phyloP scores from a whole-genome alignment of 192 early-diverging fungal genomes.

The Endogone sp. region DNA sequence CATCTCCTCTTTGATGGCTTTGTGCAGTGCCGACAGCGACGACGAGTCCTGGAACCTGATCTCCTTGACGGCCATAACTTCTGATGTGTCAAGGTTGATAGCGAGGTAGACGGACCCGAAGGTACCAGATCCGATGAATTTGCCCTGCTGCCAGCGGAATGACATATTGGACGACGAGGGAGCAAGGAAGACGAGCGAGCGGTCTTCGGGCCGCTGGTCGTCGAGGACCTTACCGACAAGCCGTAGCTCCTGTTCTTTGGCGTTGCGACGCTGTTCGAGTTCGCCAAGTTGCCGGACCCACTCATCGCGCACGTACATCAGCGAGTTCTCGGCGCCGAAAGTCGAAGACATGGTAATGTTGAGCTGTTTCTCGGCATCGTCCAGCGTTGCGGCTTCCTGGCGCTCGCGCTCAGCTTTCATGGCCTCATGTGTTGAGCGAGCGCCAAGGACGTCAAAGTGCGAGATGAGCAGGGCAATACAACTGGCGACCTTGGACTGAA shows the following conservation, averaged over 20 bases:
- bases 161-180: slow-evolving; percentile 75
- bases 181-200: slow-evolving; percentile 73
- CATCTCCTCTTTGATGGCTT: slow-evolving; percentile 87
- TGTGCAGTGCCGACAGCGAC: slow-evolving; percentile 52
- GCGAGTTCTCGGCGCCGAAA: neutral
- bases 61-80: slow-evolving; percentile 91
- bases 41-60: slow-evolving; percentile 77
- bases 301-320: slow-evolving; percentile 38
- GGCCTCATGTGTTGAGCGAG: slow-evolving; percentile 41
- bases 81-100: slow-evolving; percentile 77
- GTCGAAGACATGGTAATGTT: slow-evolving; percentile 1
- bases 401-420: slow-evolving; percentile 25
- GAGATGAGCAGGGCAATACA: slow-evolving; percentile 79
- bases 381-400: slow-evolving; percentile 13
- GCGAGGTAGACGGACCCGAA: slow-evolving; percentile 87
- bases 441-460: slow-evolving; percentile 78
- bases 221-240: slow-evolving; percentile 79
- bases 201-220: slow-evolving; percentile 70
- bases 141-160: slow-evolving; percentile 81
- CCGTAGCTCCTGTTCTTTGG: slow-evolving; percentile 44
- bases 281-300: slow-evolving; percentile 46
- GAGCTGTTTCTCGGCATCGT: neutral
- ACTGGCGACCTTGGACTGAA: slow-evolving; percentile 69
- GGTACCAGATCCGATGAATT: slow-evolving; percentile 80
- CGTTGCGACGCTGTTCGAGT: slow-evolving; percentile 50